phyloP scores from a whole-genome alignment of 768 basidiomycete genomes.

The Pleurotus tuoliensis region DNA sequence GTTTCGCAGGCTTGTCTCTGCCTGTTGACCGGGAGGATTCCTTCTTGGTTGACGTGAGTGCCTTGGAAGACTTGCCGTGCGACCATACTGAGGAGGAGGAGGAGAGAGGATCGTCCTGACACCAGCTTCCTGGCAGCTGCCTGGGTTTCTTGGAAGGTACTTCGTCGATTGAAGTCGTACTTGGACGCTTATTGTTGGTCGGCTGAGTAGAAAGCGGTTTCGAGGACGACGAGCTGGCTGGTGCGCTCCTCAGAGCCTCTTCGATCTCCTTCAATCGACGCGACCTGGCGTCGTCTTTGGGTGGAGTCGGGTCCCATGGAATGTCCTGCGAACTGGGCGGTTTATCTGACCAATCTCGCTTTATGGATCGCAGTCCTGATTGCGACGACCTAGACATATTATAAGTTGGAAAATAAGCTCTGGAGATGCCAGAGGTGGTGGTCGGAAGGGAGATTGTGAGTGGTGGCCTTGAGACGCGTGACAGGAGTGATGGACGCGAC shows the following conservation, averaged over 20 bases:
- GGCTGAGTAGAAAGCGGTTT: conserved; percentile 25
- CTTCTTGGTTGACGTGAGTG: conserved; percentile 8
- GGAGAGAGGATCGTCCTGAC: conserved; percentile 9
- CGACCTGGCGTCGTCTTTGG: conserved; percentile 20
- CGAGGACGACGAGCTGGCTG: conserved; percentile 16
- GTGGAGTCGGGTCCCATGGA: conserved; percentile 10
- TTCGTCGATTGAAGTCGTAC: conserved; percentile 20
- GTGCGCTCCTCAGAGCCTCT: conserved; percentile 40
- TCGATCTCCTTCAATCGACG: conserved; percentile 55
- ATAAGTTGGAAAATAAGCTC: background rate
- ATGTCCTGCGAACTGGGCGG: conserved; percentile 29
- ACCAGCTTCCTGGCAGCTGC: conserved; percentile 51
- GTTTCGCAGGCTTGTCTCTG: conserved; percentile 23
- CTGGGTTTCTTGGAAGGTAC: conserved; percentile 49
- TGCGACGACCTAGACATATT: conserved; percentile 31
- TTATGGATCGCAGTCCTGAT: conserved; percentile 60
- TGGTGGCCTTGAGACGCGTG: background rate
- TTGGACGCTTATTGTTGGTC: conserved; percentile 34
- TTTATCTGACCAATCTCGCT: conserved; percentile 58
- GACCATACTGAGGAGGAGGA: conserved; percentile 2
- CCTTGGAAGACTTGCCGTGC: background rate
- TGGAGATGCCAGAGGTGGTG: too few species aligned
- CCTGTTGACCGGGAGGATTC: conserved; percentile 8
- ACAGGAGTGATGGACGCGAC: background rate
- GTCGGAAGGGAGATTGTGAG: too few species aligned